Base-by-base conservation (phyloP, 148 eudicot genomes). In the Vaccinium corymbosum region DNA sequence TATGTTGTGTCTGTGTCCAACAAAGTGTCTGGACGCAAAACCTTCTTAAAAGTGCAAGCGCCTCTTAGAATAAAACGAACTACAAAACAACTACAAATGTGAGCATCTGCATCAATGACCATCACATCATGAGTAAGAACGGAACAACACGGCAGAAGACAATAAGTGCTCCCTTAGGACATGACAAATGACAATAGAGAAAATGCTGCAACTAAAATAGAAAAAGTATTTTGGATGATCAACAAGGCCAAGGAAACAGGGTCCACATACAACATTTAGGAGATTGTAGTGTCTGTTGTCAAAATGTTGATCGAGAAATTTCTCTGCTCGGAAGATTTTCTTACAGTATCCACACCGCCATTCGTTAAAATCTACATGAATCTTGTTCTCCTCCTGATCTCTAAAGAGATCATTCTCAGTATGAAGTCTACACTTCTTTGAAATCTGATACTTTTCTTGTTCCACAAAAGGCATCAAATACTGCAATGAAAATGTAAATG, bases 271-370 rank as follows among this genome's bases (percentile, higher is more conserved):
- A 85, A 86, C 83, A 85, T 96, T 91, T n/a, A 96, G 91, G 84
- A 96, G 93, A 89, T 94, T 88, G 70, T 82, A 81, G 87, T 96
- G 98, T 83, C 95, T 87, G 89, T 83, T 91, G 88, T 93, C 98
- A 73, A 92, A 91, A 90, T 94, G 98, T 86, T 91, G 92, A 85
- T 96, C 98, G 85, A 94, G 87, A 87, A 79, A 91, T 81, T 88
- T 91, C 86, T 96, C 98, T 53, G 97, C 88, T 55, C 89, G 85
- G 84, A 94, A 96, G 78, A 84, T 85, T 93, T 96, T 94, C 89
- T 91, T 96, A 81, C 99, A 96, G 83, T 96, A 94, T 61, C 97
- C 97, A 88, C 99, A 96, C 61, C 90, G 91, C 98, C 98, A 96
- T 87, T 96, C 97, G 86, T 90, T 93, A 29, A 88, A 78, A 84